Evolutionary conservation across 2,329 filamentous ascomycete genomes (phyloP).

Genomic region (Dothistroma septosporum): DNA sequence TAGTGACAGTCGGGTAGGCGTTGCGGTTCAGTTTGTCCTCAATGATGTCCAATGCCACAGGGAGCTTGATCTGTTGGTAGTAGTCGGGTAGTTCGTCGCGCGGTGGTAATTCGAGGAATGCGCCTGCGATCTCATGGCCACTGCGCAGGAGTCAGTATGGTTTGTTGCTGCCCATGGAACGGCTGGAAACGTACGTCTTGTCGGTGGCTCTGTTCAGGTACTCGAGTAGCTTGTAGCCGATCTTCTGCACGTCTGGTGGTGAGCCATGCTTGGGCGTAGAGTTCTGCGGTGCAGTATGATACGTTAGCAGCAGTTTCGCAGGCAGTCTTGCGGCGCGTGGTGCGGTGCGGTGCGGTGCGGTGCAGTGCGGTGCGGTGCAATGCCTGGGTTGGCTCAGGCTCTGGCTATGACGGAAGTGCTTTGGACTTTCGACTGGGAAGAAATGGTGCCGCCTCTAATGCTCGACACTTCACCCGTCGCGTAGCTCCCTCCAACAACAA

Average conservation of each 20-base stretch:
- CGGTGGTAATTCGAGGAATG: slow-evolving; percentile 66
- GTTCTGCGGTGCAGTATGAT: slow-evolving; percentile 26
- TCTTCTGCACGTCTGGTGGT: slow-evolving; percentile 40
- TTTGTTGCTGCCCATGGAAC: neutral
- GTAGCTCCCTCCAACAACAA: slow-evolving; percentile 1
- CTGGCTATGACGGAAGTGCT: slow-evolving; percentile 27
- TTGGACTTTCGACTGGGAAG: slow-evolving; percentile 14
- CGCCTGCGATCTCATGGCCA: slow-evolving; percentile 67
- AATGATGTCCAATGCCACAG: slow-evolving; percentile 72
- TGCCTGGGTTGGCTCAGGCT: neutral
- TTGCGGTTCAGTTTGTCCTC: slow-evolving; percentile 67
- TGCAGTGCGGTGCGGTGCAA: neutral
- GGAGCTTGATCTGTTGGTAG: slow-evolving; percentile 71
- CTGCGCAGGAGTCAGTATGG: slow-evolving; percentile 36
- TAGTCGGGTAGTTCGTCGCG: slow-evolving; percentile 60
- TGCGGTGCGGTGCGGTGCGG: neutral
- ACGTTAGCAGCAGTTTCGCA: slow-evolving; percentile 16
- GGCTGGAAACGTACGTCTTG: slow-evolving; percentile 62
- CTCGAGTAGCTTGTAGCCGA: slow-evolving; percentile 69
- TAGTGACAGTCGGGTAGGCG: slow-evolving; percentile 66
- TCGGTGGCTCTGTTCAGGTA: slow-evolving; percentile 72
- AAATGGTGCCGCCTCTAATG: slow-evolving; percentile 16
- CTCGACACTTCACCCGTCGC: slow-evolving; percentile 22
- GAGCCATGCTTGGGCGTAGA: slow-evolving; percentile 21
- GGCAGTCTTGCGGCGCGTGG: neutral